Evolutionary conservation across 805 yeast genomes (phyloP).

Genomic region (Wickerhamomyces ciferrii): DNA sequence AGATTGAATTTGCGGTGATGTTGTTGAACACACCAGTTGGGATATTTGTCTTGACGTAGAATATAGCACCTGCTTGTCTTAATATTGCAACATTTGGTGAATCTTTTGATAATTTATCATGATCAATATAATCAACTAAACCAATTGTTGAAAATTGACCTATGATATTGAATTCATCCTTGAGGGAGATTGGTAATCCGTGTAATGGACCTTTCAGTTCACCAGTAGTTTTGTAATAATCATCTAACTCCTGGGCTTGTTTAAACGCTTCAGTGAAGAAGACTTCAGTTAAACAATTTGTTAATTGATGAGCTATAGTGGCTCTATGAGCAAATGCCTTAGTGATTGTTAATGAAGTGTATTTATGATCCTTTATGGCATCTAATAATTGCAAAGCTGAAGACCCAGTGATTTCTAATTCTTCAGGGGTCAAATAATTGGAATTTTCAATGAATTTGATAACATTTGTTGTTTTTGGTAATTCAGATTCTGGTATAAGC

Average conservation of each 20-base stretch:
- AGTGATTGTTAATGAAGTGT: constrained; percentile 40
- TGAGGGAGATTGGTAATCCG: constrained; percentile 61
- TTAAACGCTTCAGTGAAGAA: constrained; percentile 54
- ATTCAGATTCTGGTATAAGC: constrained; percentile 23
- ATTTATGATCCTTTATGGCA: constrained; percentile 26
- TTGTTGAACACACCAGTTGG: constrained; percentile 43
- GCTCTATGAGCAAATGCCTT: constrained; percentile 56
- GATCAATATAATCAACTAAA: constrained; percentile 36
- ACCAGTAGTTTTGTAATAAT: constrained; percentile 39
- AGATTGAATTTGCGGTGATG: constrained; percentile 37
- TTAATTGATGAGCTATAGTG: constrained; percentile 51
- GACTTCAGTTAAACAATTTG: constrained; percentile 27
- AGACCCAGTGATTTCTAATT: constrained; percentile 27
- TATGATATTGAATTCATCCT: constrained; percentile 34
- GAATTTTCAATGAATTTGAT: constrained; percentile 29
- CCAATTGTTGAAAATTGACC: constrained; percentile 49
- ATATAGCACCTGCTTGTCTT: constrained; percentile 44
- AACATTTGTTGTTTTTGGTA: constrained; percentile 30
- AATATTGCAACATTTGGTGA: constrained; percentile 35
- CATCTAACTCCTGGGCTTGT: constrained; percentile 49
- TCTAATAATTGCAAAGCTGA: constrained; percentile 12
- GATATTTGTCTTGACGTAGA: constrained; percentile 47
- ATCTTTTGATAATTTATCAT: constrained; percentile 29
- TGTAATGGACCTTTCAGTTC: constrained; percentile 59
- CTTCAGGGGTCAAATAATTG: constrained; percentile 28